These are phyloP conservation scores for Neofusicoccum kwambonambiense DNA, from an alignment of 2,329 filamentous ascomycete genomes.

Conservation along the genomic window DNA sequence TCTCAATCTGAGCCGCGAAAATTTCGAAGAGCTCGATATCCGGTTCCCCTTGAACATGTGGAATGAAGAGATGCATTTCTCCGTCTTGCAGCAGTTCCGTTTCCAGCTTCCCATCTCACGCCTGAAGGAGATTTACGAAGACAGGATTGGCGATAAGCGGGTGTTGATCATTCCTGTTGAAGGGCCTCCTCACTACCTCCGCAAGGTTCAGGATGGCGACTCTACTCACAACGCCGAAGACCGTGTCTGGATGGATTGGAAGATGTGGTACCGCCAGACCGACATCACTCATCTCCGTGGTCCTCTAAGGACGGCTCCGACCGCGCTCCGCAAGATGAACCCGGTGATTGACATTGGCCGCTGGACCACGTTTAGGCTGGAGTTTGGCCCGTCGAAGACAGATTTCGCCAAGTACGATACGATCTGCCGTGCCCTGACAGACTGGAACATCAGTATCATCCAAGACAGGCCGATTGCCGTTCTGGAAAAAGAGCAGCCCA, in stretches of 20 bases:
- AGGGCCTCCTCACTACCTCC: slow-evolving; percentile 45
- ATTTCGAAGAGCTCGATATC: slow-evolving; percentile 42
- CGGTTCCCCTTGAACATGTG: slow-evolving; percentile 42
- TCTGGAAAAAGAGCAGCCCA: slow-evolving; percentile 21
- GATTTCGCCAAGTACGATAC: slow-evolving; percentile 37
- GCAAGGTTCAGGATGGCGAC: slow-evolving; percentile 31
- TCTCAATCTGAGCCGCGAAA: slow-evolving; percentile 41
- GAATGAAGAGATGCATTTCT: slow-evolving; percentile 20
- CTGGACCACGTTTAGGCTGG: slow-evolving; percentile 62
- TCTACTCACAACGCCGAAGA: slow-evolving; percentile 44
- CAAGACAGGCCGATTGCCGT: slow-evolving; percentile 45
- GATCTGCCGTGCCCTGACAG: slow-evolving; percentile 58
- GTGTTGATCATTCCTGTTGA: slow-evolving; percentile 33
- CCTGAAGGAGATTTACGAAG: slow-evolving; percentile 40
- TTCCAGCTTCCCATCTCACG: slow-evolving; percentile 48
- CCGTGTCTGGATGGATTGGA: slow-evolving; percentile 54
- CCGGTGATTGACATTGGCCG: slow-evolving; percentile 44
- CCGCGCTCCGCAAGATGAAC: slow-evolving; percentile 40
- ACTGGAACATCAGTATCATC: slow-evolving; percentile 68
- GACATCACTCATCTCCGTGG: slow-evolving; percentile 52
- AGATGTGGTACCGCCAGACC: slow-evolving; percentile 64
- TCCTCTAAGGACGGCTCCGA: slow-evolving; percentile 33
- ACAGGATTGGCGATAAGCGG: slow-evolving; percentile 17
- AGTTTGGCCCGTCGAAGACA: slow-evolving; percentile 40
- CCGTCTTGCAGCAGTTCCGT: slow-evolving; percentile 32